Evolutionary conservation across 2,329 filamentous ascomycete genomes (phyloP).

Genomic region (Didymellaceae sp.): DNA sequence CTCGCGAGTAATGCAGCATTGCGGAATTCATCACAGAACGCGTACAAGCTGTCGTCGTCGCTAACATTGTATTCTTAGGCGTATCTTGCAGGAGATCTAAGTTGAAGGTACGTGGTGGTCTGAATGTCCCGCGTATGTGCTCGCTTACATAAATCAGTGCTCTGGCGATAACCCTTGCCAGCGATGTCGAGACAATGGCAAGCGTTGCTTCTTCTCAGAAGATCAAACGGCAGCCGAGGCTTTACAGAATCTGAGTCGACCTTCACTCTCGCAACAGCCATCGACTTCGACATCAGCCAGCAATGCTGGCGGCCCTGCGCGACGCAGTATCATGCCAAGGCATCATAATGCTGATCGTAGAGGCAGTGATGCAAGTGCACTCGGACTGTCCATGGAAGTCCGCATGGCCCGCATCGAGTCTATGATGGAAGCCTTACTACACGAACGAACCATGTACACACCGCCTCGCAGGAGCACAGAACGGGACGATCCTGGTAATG

Average conservation of each 20-base stretch:
- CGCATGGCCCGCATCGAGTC: slow-evolving; percentile 45
- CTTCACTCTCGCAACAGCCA: slow-evolving; percentile 28
- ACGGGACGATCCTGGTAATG: slow-evolving; percentile 31
- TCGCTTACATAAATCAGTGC: slow-evolving; percentile 30
- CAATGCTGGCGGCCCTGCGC: slow-evolving; percentile 24
- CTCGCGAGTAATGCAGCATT: not conserved
- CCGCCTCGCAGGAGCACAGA: slow-evolving; percentile 36
- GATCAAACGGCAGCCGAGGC: slow-evolving; percentile 48
- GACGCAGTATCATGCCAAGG: slow-evolving; percentile 30
- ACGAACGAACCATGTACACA: slow-evolving; percentile 34
- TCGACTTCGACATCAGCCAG: slow-evolving; percentile 8
- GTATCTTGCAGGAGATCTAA: slow-evolving; percentile 46
- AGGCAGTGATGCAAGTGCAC: slow-evolving; percentile 36
- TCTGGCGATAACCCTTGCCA: slow-evolving; percentile 46
- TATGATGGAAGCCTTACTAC: slow-evolving; percentile 46
- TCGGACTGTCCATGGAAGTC: slow-evolving; percentile 40
- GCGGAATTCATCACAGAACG: not conserved
- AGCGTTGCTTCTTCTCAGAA: slow-evolving; percentile 48
- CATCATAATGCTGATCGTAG: slow-evolving; percentile 29
- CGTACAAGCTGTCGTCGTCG: slow-evolving; percentile 1
- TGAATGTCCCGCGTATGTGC: not conserved
- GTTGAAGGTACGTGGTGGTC: slow-evolving; percentile 36
- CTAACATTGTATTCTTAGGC: slow-evolving; percentile 31
- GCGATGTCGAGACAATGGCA: slow-evolving; percentile 43
- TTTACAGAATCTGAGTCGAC: slow-evolving; percentile 47